Conservation (phyloP, 768 basidiomycete species). For the Suillus tomentosus region DNA sequence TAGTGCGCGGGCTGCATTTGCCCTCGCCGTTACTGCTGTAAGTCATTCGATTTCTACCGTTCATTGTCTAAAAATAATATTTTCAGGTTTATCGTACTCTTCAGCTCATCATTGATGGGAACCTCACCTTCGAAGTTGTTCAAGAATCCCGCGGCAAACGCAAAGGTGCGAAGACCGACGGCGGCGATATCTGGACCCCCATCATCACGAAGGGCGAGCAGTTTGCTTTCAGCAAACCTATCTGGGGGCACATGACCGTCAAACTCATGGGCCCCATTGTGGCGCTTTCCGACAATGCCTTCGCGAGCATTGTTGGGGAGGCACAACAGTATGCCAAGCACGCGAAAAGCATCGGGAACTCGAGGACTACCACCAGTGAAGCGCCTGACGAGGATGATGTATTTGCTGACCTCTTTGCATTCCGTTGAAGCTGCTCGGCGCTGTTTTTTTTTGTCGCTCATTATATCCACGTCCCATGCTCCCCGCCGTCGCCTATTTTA, state of each 20-base stretch:
- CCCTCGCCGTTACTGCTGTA: conserved; percentile 13
- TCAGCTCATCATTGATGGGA: conserved; percentile 8
- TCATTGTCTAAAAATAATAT: neutral
- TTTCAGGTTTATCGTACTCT: conserved; percentile 13
- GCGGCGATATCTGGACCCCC: conserved; percentile 9
- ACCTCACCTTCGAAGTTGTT: conserved; percentile 4
- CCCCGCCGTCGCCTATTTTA: too few species aligned
- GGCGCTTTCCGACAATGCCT: conserved; percentile 11
- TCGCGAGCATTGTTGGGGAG: conserved; percentile 11
- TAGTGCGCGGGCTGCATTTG: conserved; percentile 13
- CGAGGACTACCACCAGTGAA: neutral
- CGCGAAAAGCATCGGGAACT: neutral
- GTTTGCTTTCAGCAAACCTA: conserved; percentile 11
- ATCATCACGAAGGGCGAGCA: conserved; percentile 8
- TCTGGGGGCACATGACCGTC: conserved; percentile 16
- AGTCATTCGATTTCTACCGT: neutral
- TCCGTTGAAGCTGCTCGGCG: too few species aligned
- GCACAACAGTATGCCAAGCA: conserved; percentile 1
- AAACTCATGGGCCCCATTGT: conserved; percentile 13
- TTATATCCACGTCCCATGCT: too few species aligned
- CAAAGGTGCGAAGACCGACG: too few species aligned
- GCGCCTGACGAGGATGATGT: neutral
- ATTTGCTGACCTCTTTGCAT: too few species aligned
- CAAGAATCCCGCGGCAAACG: conserved; percentile 1
- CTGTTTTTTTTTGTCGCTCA: too few species aligned